phyloP scores from a whole-genome alignment of 306 rosid species.

The Cucurbita maxima region DNA sequence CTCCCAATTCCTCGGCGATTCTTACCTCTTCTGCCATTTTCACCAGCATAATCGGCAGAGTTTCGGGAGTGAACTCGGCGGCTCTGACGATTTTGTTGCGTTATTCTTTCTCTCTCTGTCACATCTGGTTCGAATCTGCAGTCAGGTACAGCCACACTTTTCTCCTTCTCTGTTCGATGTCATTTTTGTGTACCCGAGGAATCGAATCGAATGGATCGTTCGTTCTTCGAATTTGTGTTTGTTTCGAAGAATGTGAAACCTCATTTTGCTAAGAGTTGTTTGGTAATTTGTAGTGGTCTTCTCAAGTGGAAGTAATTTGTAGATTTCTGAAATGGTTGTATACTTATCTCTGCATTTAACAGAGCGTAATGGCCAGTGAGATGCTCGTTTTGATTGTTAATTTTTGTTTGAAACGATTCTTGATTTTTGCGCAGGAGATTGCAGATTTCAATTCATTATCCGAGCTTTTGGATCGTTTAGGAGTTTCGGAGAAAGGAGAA shows the following conservation, averaged over 20 bases:
- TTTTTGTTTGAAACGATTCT: not conserved
- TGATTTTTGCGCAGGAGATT: not conserved
- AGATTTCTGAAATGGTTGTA: not conserved
- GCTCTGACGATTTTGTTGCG: not conserved
- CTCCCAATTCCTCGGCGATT: slow-evolving; percentile 6
- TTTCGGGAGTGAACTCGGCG: too few relatives aligned
- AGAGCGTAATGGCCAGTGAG: not conserved
- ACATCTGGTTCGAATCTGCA: not conserved
- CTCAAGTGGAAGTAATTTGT: not conserved
- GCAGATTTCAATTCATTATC: not conserved
- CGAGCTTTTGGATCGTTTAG: not conserved
- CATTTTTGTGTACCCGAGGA: not conserved
- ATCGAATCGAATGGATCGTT: not conserved
- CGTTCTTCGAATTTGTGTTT: not conserved
- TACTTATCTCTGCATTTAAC: not conserved
- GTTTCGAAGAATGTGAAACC: not conserved
- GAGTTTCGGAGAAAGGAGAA: not conserved
- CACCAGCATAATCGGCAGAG: not conserved
- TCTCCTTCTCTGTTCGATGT: not conserved
- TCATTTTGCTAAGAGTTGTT: not conserved
- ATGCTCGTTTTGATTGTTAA: not conserved
- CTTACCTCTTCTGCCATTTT: not conserved
- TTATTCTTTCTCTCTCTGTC: not conserved
- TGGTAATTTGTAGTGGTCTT: not conserved
- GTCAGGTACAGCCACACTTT: not conserved